Base-by-base conservation (phyloP, 108 stramenopile species). In the Epithemia pelagica region DNA sequence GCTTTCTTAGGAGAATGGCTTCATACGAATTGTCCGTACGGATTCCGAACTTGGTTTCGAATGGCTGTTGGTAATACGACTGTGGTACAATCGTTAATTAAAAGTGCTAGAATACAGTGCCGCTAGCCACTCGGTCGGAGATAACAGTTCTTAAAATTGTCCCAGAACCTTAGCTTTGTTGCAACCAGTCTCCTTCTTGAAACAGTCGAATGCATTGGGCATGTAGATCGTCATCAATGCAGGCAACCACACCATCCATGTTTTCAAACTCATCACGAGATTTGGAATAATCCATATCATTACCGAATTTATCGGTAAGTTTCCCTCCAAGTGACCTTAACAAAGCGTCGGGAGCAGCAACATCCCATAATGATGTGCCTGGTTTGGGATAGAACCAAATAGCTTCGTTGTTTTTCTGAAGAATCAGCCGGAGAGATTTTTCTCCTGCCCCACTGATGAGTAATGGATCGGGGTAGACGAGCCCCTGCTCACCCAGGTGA, bases 341-440 rank as follows among this genome's bases (percentile, higher is more conserved):
- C 22, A 85, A 62, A 0, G 84, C 84, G 73, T 85, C 84, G 30
- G 80, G 63, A 0, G 84, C 84, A 0, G 84, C 84, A 15, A 85
- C 81, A 58, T 85, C 84, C 84, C 84, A 85, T 27, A 78, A 58
- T 24, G 84, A 85, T 7, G 84, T 85, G 2, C 84, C 84, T 7
- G 76, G 57, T 53, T 75, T 82, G 15, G 84, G 84, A 66, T 70
- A 85, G 62, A 82, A 82, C 84, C 84, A 85, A 5, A 85, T 30
- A 31, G 76, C 79, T 63, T 85, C 84, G 20, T 82, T 65, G 51
- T 78, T 57, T 10, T 63, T 31, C 20, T 73, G 58, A 0, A 81
- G 52, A 29, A 85, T 59, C 26, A 85, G 65, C 24, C 75, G 65
- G 24, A 85, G 30, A 2, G 81, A 74, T 62, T 85, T 85, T 67